Base-by-base conservation (phyloP, 1,284 basidiomycete genomes). In the Lignosus rhinocerotis region DNA sequence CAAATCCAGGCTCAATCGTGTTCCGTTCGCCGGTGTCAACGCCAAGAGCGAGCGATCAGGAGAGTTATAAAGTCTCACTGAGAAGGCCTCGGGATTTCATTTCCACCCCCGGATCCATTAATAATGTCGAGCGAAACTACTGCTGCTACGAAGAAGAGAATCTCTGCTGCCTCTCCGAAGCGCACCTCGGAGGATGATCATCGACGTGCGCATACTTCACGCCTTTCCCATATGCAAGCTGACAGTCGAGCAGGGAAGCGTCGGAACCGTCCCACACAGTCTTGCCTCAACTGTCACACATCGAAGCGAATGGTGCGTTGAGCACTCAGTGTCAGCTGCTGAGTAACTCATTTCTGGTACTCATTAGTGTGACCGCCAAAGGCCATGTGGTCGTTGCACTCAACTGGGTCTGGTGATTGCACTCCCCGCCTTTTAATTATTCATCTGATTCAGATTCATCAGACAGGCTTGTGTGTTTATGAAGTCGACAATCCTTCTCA, bases 401-500 rank as follows among this genome's bases (percentile, higher is more conserved):
- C 88, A 92, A 55, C 77, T 88, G 53, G 80, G 88, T 64, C 67
- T 90, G 78, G 83, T 90, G 74, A 57, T 80, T 70, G 21, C 25
- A 32, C 19, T 11, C 17, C 39, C 6, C 32, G 30, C 45, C 10
- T 17, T 4, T 10, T 30, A 6, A 44, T 39, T 12, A 21, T 33
- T 7, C 31, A 36, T 46, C 34, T 51, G 49, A 58, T 39, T 14
- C 46, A 51, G 39, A 47, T 16, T 41, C 39, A 46, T 42, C 64
- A 91, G 87, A 93, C 90, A 31, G 90, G 90, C 1, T 78, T 91
- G 2, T 93, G 91, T 70, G 87, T 93, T 10, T 93, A 93, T 66
- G 90, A 93, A 70, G 85, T 93, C 4, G 91, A 92, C 68, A 89
- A 93, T 68, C 86, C 86, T 8, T 84, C 76, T 70, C 78, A 86